A percentile compares a stretch with the other conserved stretches of the same genome.
Evolutionary conservation across 306 rosid genomes (phyloP).

Genomic region (Betula pendula): DNA sequence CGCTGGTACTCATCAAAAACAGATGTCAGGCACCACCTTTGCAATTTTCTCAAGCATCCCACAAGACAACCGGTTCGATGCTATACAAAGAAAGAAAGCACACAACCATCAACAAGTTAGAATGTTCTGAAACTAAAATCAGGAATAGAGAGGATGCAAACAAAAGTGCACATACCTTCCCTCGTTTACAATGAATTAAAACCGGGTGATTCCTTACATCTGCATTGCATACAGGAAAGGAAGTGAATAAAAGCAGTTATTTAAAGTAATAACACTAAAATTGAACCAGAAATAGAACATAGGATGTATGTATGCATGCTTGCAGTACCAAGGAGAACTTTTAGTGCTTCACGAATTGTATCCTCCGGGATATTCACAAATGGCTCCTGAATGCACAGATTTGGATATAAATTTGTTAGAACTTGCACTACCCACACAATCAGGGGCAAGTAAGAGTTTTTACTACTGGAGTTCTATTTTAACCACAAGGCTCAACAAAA

Average conservation of each 20-base stretch:
- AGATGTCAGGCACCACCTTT: slow-evolving; percentile 91
- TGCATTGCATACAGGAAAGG: slow-evolving; percentile 38
- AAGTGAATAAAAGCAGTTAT: slow-evolving; percentile 21
- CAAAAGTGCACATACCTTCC: slow-evolving; percentile 59
- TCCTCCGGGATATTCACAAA: slow-evolving; percentile 92
- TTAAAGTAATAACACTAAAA: slow-evolving; percentile 4
- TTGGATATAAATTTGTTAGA: slow-evolving; percentile 1
- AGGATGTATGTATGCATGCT: slow-evolving; percentile 8
- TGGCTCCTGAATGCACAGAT: slow-evolving; percentile 71
- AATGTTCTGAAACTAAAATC: slow-evolving; percentile 7
- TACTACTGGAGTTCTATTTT: background rate
- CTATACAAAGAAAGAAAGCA: slow-evolving; percentile 41
- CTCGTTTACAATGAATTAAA: slow-evolving; percentile 93
- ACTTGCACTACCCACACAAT: background rate
- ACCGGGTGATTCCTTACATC: slow-evolving; percentile 92
- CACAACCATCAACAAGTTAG: slow-evolving; percentile 16
- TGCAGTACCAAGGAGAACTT: slow-evolving; percentile 80
- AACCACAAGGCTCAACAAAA: background rate
- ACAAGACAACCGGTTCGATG: slow-evolving; percentile 98
- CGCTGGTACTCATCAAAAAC: slow-evolving; percentile 90
- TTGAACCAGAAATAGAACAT: slow-evolving; percentile 4
- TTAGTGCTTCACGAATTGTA: slow-evolving; percentile 84
- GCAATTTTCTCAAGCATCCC: slow-evolving; percentile 94
- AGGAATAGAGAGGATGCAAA: background rate
- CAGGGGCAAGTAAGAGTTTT: slow-evolving; percentile 1